Conservation (phyloP, 176 grass and related monocot species). For the Eragrostis curvula region DNA sequence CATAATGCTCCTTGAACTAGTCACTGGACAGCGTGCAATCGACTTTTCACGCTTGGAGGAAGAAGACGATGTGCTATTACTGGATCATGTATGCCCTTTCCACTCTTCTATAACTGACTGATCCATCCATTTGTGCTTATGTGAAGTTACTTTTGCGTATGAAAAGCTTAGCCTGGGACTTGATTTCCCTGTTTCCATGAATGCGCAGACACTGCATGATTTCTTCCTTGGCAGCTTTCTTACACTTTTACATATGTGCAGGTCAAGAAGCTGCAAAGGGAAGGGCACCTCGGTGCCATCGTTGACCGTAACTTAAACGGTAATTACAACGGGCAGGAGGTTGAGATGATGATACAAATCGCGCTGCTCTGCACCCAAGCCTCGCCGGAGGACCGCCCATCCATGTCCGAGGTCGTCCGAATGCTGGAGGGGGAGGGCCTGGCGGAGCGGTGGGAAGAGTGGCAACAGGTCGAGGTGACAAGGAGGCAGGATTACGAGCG, state of each 20-base stretch:
- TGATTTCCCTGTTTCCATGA: neutral
- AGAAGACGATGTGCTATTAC: conserved; percentile 92
- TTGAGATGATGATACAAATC: conserved; percentile 94
- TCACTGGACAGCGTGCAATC: conserved; percentile 91
- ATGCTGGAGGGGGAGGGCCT: conserved; percentile 97
- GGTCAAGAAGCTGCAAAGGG: conserved; percentile 96
- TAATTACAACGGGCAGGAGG: conserved; percentile 63
- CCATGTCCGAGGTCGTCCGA: conserved; percentile 93
- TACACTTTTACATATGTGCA: conserved; percentile 20
- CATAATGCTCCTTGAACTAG: conserved; percentile 95
- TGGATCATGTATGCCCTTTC: conserved; percentile 81
- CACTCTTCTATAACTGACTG: neutral
- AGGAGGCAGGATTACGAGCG: conserved; percentile 78
- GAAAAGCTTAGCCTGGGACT: neutral
- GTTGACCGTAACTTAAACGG: conserved; percentile 76
- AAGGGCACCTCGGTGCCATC: conserved; percentile 64
- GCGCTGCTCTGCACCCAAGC: conserved; percentile 90
- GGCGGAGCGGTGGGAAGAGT: conserved; percentile 93
- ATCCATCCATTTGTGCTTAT: neutral
- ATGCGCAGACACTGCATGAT: neutral
- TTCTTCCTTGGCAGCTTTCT: neutral
- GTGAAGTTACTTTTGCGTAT: neutral
- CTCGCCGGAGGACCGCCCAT: conserved; percentile 84
- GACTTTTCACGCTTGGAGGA: conserved; percentile 97
- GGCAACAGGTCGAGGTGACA: conserved; percentile 92